Evolutionary conservation across 768 basidiomycete species (phyloP).

Genomic region (Russula foetens): DNA sequence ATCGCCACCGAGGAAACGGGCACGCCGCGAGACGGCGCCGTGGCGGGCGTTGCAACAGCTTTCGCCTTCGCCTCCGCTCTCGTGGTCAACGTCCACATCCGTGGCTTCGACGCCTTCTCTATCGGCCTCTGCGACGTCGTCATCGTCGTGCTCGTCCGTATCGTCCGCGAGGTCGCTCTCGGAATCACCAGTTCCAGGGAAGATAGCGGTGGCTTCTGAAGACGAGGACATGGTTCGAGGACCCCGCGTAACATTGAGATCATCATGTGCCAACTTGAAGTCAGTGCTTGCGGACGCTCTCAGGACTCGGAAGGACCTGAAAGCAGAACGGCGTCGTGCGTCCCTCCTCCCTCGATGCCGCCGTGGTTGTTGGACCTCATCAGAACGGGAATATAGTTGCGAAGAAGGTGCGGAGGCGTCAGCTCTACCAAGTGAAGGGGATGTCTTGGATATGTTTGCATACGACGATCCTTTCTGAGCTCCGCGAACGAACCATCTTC

Average conservation of each 20-base stretch:
- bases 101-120: slow-evolving; percentile 4
- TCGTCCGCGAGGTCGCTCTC: not conserved
- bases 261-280: not conserved
- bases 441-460: slow-evolving; percentile 15
- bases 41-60: not conserved
- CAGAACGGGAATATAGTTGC: not conserved
- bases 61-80: not conserved
- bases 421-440: slow-evolving; percentile 4
- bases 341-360: not conserved
- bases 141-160: not conserved
- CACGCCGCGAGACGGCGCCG: not conserved
- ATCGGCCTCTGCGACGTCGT: not conserved
- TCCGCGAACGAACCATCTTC: not conserved
- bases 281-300: slow-evolving; percentile 14
- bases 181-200: not conserved
- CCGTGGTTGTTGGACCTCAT: not conserved
- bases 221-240: not conserved
- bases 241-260: not conserved
- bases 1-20: slow-evolving; percentile 2
- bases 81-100: not conserved
- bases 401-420: not conserved
- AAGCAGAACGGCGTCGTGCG: slow-evolving; percentile 1
- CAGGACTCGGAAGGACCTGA: slow-evolving; percentile 8
- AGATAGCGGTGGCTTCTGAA: not conserved
- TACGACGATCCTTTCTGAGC: slow-evolving; percentile 7